Percentiles rank a stretch among this genome's conserved stretches.
phyloP scores from a whole-genome alignment of 208 protist genomes.

The Phytomonas francai region DNA sequence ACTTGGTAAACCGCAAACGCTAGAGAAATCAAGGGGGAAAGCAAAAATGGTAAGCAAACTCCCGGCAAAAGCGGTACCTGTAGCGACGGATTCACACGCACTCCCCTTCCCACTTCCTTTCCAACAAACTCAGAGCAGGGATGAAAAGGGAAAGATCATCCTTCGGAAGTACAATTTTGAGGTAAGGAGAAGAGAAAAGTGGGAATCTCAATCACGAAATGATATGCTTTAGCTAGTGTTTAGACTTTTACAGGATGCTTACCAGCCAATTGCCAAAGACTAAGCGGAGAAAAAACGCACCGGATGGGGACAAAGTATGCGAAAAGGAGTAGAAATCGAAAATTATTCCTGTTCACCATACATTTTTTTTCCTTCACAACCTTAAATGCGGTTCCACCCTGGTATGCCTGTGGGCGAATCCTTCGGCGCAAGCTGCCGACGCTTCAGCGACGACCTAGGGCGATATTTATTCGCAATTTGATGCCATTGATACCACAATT shows the following conservation, averaged over 20 bases:
- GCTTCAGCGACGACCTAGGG: conserved; percentile 67
- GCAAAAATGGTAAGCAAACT: background rate
- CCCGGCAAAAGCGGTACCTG: background rate
- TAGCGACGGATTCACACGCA: background rate
- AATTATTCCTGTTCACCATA: background rate
- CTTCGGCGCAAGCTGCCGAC: conserved; percentile 72
- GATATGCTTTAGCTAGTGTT: background rate
- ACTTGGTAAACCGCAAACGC: background rate
- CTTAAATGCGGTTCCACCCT: conserved; percentile 77
- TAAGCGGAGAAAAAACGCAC: background rate
- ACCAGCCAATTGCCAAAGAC: background rate
- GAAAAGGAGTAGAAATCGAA: background rate
- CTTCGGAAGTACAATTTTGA: background rate
- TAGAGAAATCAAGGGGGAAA: background rate
- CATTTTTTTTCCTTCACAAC: background rate
- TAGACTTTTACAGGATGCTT: background rate
- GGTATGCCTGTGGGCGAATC: conserved; percentile 86
- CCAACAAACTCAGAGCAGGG: background rate
- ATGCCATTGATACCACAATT: conserved; percentile 89
- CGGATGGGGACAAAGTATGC: background rate
- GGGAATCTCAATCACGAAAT: background rate
- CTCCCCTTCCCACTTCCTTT: background rate
- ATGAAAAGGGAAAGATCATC: background rate
- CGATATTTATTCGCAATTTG: conserved; percentile 85
- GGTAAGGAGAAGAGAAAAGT: background rate